Percentiles rank a stretch among this genome's conserved stretches.
phyloP scores from a whole-genome alignment of 2,329 filamentous ascomycete genomes.

The Aspergillus thermomutatus region DNA sequence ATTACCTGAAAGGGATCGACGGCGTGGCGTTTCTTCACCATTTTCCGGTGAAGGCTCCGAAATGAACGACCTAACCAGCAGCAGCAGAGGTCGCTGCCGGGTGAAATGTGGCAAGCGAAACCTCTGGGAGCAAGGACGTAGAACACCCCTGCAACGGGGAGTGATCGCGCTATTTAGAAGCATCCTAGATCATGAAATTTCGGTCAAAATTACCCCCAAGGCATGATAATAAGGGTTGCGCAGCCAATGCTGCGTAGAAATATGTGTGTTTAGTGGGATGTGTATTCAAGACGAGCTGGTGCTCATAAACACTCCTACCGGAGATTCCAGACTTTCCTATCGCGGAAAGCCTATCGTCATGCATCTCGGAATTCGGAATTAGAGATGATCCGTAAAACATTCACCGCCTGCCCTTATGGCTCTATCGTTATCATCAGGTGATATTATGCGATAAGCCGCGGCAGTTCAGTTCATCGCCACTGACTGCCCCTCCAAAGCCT shows the following conservation, averaged over 20 bases:
- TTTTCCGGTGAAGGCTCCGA: conserved; percentile 12
- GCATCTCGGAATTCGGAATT: conserved; percentile 8
- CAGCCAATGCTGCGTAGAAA: conserved; percentile 15
- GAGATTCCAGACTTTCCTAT: conserved; percentile 15
- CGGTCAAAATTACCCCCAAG: conserved; percentile 11
- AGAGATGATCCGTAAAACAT: conserved; percentile 1
- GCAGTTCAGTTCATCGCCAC: background rate
- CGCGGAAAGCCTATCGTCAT: conserved; percentile 13
- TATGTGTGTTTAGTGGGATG: background rate
- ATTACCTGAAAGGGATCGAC: conserved; percentile 29
- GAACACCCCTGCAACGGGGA: conserved; percentile 30
- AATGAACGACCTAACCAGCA: conserved; percentile 8
- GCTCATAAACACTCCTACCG: background rate
- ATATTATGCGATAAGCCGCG: background rate
- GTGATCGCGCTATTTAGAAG: conserved; percentile 25
- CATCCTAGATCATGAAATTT: conserved; percentile 16
- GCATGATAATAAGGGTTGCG: conserved; percentile 18
- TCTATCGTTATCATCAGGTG: conserved; percentile 4
- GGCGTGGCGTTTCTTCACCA: conserved; percentile 3
- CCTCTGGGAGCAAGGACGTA: conserved; percentile 23
- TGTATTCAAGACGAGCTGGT: background rate
- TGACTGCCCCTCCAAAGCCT: background rate
- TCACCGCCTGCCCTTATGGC: conserved; percentile 13
- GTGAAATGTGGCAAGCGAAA: conserved; percentile 19
- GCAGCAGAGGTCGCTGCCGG: conserved; percentile 12